Percentiles rank a stretch among this genome's conserved stretches.
Conservation (phyloP, 345 rosid genomes). For the Eutrema yunnanense region DNA sequence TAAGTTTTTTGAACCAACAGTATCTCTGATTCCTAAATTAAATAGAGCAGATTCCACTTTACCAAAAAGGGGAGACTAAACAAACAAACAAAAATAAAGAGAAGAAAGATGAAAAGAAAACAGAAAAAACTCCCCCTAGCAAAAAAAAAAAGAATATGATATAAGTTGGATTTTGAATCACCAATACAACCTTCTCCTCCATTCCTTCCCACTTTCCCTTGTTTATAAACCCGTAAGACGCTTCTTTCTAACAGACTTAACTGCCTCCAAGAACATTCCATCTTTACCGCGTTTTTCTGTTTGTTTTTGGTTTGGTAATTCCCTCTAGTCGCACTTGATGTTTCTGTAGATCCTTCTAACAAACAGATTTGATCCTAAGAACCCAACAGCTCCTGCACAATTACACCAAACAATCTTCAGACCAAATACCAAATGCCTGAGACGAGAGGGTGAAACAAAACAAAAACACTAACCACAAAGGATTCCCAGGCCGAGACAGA, state of each 20-base stretch:
- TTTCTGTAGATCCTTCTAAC: conserved; percentile 94
- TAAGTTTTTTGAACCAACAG: not conserved
- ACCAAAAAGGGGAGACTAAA: conserved; percentile 4
- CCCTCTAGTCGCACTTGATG: conserved; percentile 82
- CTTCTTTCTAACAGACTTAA: conserved; percentile 8
- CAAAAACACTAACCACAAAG: conserved; percentile 69
- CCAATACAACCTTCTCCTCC: not conserved
- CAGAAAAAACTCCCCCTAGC: not conserved
- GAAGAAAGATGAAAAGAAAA: not conserved
- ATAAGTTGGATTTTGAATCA: not conserved
- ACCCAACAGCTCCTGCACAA: conserved; percentile 82
- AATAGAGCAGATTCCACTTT: conserved; percentile 12
- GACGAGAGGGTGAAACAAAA: not conserved
- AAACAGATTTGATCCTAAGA: conserved; percentile 79
- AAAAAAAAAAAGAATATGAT: conserved; percentile 1
- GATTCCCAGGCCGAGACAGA: conserved; percentile 89
- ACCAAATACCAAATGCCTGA: not conserved
- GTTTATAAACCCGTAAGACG: conserved; percentile 2
- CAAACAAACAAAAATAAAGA: not conserved
- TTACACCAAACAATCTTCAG: not conserved
- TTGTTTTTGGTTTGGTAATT: not conserved
- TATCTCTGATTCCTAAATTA: conserved; percentile 5
- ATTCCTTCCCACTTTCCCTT: not conserved
- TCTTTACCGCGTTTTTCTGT: not conserved
- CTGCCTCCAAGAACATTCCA: conserved; percentile 1